phyloP scores from a whole-genome alignment of 495 filamentous ascomycete genomes.

The Talaromyces nanjingensis region DNA sequence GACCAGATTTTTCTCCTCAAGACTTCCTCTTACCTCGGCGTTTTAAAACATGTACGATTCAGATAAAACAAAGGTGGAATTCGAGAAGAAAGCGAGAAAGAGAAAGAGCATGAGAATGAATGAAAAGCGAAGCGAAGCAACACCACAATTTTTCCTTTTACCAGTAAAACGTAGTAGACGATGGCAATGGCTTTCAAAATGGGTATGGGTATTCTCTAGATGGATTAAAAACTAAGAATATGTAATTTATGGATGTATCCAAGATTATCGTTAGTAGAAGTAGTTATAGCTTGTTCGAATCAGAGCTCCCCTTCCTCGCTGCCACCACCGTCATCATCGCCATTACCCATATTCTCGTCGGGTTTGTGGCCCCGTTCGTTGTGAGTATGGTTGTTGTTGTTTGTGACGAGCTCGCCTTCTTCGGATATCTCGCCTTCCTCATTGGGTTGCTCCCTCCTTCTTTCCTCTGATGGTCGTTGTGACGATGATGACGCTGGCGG shows the following conservation, averaged over 20 bases:
- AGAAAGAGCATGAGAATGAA: not conserved
- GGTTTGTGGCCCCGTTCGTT: not conserved
- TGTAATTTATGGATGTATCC: not conserved
- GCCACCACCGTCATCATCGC: constrained; percentile 35
- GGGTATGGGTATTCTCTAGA: not conserved
- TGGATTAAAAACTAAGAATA: not conserved
- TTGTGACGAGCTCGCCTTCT: constrained; percentile 8
- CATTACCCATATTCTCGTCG: constrained; percentile 10
- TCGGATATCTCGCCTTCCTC: constrained; percentile 11
- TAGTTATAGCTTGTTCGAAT: not conserved
- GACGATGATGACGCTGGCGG: not conserved
- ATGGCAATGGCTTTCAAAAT: not conserved
- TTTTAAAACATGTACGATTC: not conserved
- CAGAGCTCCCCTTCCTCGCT: constrained; percentile 42
- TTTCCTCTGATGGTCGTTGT: not conserved
- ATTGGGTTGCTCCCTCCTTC: constrained; percentile 1
- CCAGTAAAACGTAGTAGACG: not conserved
- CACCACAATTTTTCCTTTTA: not conserved
- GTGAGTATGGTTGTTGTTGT: not conserved
- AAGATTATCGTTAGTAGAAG: not conserved
- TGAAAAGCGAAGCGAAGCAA: not conserved
- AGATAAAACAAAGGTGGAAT: not conserved
- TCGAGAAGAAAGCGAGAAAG: not conserved
- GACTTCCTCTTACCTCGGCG: not conserved
- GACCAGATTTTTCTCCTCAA: not conserved